Evolutionary conservation across 306 rosid genomes (phyloP).

Genomic region (Alnus rubra): DNA sequence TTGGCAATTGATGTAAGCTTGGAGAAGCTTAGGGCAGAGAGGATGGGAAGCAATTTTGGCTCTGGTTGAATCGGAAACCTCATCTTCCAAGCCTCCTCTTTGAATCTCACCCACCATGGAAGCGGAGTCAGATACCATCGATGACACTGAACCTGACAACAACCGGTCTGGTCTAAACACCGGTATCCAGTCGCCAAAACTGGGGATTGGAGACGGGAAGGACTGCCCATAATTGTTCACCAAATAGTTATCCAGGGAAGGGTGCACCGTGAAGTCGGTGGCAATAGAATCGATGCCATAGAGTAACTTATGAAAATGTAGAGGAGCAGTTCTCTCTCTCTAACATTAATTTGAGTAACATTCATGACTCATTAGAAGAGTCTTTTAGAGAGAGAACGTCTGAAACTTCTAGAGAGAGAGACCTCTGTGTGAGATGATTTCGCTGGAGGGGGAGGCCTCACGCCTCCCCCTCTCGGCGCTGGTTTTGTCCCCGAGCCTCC

Average conservation of each 20-base stretch:
- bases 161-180: slow-evolving; percentile 33
- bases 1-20: slow-evolving; percentile 71
- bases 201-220: slow-evolving; percentile 14
- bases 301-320: background rate
- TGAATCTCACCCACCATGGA: slow-evolving; percentile 26
- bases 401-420: no score
- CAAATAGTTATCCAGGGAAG: slow-evolving; percentile 21
- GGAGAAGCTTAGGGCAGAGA: slow-evolving; percentile 62
- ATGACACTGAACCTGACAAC: slow-evolving; percentile 30
- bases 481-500: no score
- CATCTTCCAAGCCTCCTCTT: slow-evolving; percentile 28
- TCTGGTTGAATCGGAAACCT: slow-evolving; percentile 34
- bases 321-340: no score
- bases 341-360: no score
- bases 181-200: slow-evolving; percentile 17
- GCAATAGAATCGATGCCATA: slow-evolving; percentile 28
- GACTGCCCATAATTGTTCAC: background rate
- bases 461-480: no score
- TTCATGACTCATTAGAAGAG: no score
- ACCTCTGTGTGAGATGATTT: no score
- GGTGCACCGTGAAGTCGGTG: slow-evolving; percentile 22
- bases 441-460: no score
- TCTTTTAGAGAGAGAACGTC: no score
- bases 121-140: slow-evolving; percentile 34
- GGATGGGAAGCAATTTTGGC: slow-evolving; percentile 76